phyloP scores from a whole-genome alignment of 805 yeast species.

The Candida glaebosa region DNA sequence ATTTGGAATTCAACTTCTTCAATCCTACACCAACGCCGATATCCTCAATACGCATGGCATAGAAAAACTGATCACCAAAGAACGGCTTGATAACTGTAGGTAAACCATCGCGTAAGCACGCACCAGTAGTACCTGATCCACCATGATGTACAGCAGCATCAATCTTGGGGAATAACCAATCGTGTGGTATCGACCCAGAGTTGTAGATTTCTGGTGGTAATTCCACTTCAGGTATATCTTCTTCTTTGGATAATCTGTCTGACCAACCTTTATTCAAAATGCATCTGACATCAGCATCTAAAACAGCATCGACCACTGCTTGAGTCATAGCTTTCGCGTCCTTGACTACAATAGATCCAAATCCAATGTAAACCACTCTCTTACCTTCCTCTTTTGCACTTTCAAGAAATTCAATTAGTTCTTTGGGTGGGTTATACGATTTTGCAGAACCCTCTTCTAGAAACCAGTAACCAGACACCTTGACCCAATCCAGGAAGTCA shows the following conservation, averaged over 20 bases:
- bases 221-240: slow-evolving; percentile 31
- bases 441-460: slow-evolving; percentile 59
- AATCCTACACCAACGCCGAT: slow-evolving; percentile 79
- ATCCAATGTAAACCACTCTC: slow-evolving; percentile 86
- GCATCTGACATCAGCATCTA: slow-evolving; percentile 79
- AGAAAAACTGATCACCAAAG: slow-evolving; percentile 94
- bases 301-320: slow-evolving; percentile 76
- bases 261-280: slow-evolving; percentile 95
- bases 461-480: slow-evolving; percentile 95
- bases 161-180: slow-evolving; percentile 85
- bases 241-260: slow-evolving; percentile 51
- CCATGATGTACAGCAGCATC: slow-evolving; percentile 98
- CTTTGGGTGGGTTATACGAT: slow-evolving; percentile 57
- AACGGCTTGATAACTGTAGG: slow-evolving; percentile 93
- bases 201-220: slow-evolving; percentile 68
- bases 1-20: slow-evolving; percentile 60
- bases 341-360: slow-evolving; percentile 90
- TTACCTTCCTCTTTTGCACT: slow-evolving; percentile 58
- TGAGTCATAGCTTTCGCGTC: slow-evolving; percentile 75
- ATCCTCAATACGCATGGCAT: slow-evolving; percentile 83
- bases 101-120: slow-evolving; percentile 76
- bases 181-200: slow-evolving; percentile 80
- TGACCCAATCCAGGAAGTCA: slow-evolving; percentile 94
- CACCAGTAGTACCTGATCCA: slow-evolving; percentile 96
- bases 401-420: slow-evolving; percentile 54